phyloP scores from a whole-genome alignment of 163 green algal genomes.

The Volvox carteri region DNA sequence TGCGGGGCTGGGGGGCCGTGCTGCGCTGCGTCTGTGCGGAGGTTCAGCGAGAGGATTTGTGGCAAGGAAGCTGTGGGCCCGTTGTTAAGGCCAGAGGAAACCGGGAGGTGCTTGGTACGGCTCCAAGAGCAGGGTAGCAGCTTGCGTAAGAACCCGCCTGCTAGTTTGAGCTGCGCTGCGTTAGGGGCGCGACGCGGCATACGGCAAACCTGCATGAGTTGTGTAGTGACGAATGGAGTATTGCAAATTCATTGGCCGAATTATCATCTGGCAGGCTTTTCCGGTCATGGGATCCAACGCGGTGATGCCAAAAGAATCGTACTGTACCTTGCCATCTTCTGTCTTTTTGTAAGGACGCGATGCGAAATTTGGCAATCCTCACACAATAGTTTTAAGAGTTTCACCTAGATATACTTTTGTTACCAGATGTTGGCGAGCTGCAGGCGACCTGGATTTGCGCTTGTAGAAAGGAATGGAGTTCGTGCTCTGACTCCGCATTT shows the following conservation, averaged over 20 bases:
- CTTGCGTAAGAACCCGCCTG: not conserved
- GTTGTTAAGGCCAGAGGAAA: not conserved
- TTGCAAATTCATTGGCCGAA: no score
- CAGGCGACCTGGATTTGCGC: no score
- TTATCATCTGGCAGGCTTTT: no score
- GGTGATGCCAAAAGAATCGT: not conserved
- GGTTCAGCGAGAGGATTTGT: not conserved
- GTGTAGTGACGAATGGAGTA: no score
- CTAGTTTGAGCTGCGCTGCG: not conserved
- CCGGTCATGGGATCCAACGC: not conserved
- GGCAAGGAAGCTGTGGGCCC: no score
- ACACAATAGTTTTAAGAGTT: no score
- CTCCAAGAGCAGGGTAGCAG: not conserved
- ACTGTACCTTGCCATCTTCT: no score
- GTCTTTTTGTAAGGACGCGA: not conserved
- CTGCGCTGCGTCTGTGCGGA: not conserved
- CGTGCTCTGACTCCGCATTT: no score
- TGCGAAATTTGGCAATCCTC: not conserved
- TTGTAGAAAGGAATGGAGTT: no score
- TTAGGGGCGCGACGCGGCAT: not conserved
- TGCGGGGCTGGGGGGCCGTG: no score
- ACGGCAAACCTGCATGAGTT: not conserved
- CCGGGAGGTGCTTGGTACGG: not conserved
- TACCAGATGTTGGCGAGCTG: no score
- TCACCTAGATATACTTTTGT: no score